These are phyloP conservation scores for Obba rivulosa DNA, from an alignment of 768 basidiomycete genomes.

Conservation along the genomic window DNA sequence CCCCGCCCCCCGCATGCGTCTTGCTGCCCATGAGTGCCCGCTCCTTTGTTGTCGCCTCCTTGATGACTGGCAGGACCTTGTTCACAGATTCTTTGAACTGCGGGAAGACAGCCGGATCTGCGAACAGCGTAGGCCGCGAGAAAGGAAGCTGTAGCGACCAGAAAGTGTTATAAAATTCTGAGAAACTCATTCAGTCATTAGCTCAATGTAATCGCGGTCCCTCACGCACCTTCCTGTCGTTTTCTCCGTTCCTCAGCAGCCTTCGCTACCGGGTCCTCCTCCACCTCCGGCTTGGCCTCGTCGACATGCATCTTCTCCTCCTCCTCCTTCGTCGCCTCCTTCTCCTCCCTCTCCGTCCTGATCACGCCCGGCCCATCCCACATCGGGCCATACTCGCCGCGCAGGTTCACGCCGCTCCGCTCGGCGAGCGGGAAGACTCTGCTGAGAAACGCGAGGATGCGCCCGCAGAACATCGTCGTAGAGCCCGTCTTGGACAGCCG, in stretches of 20 bases:
- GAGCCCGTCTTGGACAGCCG: constrained; percentile 82
- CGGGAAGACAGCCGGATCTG: constrained; percentile 46
- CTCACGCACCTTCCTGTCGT: constrained; percentile 60
- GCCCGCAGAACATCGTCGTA: constrained; percentile 83
- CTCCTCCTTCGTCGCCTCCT: constrained; percentile 23
- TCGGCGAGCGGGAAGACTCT: constrained; percentile 85
- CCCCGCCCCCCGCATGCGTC: constrained; percentile 22
- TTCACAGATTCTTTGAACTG: constrained; percentile 68
- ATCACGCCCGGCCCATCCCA: constrained; percentile 60
- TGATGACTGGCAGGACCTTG: constrained; percentile 72
- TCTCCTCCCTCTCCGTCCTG: constrained; percentile 26
- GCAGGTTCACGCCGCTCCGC: constrained; percentile 84
- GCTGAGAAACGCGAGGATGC: constrained; percentile 83
- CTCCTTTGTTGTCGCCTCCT: constrained; percentile 84
- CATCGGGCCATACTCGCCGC: constrained; percentile 78
- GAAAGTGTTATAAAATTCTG: constrained; percentile 82
- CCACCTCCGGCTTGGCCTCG: constrained; percentile 25
- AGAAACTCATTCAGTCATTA: background rate
- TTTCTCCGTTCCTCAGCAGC: constrained; percentile 33
- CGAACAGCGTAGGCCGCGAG: constrained; percentile 73
- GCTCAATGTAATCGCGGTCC: no score
- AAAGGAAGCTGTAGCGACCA: constrained; percentile 88
- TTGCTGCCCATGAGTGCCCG: constrained; percentile 83
- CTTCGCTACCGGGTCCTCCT: constrained; percentile 7
- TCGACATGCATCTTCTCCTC: constrained; percentile 59